Evolutionary conservation across 371 early-diverging fungal species (phyloP), one percentile per base, ranked within the genome.

Genomic region (Mucor ambiguus): DNA sequence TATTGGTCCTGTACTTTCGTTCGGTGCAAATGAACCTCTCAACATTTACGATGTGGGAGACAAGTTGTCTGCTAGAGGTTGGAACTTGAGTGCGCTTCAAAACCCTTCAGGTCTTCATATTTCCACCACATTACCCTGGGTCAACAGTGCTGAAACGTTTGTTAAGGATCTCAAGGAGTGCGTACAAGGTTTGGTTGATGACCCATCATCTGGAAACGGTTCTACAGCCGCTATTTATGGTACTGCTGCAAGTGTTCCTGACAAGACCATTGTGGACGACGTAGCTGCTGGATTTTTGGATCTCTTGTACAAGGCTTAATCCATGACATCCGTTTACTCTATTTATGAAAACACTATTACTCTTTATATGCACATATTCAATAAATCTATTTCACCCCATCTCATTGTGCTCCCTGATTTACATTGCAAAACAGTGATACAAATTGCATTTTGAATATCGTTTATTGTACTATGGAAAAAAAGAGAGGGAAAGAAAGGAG

Each of bases 181-280:
- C 1, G 92, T 96, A 18, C 79, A 67, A 4, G 81, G 79, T 26
- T 78, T 95, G 59, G 76, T 84, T 55, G 87, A 86, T 9, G 85
- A 94, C 64, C 95, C 94, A 14, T 73, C 75, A 48, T 84, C 75
- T 29, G 92, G 91, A 38, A 83, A 86, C 22, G 91, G 92, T 22
- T 88, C 88, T 16, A 87, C 94, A 6, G 92, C 95, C 24, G 95
- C 95, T 44, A 89, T 96, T 63, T 96, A 96, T 61, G 97, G 97
- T 28, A 92, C 93, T 63, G 94, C 94, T 14, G 93, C 95, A 22
- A 87, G 88, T 22, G 85, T 96, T 0, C 96, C 96, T 22, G 95
- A 95, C 67, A 81, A 92, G 24, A 87, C 88, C 3, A 90, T 96
- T 29, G 87, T 96, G 18, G 87, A 87, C 56, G 95, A 95, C 71